A percentile compares a stretch with the other conserved stretches of the same genome.
Conservation (phyloP, 331 rosid species). For the Telfairia occidentalis region DNA sequence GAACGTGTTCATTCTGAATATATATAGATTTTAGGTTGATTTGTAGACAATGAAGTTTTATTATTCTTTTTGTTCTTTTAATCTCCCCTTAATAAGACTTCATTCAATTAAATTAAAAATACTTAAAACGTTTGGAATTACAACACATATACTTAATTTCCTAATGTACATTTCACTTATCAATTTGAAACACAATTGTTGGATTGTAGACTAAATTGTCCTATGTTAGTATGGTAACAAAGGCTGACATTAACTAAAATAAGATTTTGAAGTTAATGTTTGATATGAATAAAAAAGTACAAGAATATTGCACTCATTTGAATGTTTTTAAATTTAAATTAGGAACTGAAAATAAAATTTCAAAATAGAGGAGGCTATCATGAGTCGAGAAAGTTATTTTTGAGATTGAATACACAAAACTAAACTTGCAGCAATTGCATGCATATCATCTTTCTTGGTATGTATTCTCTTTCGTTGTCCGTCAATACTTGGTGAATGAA, state of each 20-base stretch:
- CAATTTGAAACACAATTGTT: neutral
- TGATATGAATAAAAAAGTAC: constrained; percentile 2
- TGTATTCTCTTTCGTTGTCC: too few species aligned
- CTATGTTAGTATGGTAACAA: neutral
- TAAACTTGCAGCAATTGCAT: neutral
- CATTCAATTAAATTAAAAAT: too few species aligned
- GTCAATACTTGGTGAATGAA: too few species aligned
- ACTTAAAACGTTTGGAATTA: too few species aligned
- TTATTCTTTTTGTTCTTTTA: too few species aligned
- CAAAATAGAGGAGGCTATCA: constrained; percentile 4
- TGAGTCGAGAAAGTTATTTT: neutral
- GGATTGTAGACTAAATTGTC: neutral
- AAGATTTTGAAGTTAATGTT: constrained; percentile 1
- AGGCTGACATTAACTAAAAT: neutral
- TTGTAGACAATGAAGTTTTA: too few species aligned
- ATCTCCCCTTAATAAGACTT: too few species aligned
- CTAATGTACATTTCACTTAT: too few species aligned
- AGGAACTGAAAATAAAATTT: neutral
- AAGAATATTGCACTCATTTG: neutral
- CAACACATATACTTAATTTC: too few species aligned
- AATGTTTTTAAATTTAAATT: neutral
- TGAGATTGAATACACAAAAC: neutral
- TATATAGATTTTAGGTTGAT: too few species aligned
- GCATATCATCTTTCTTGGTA: too few species aligned
- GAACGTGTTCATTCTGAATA: too few species aligned